Evolutionary conservation across 2,329 filamentous ascomycete species (phyloP).

Genomic region (Penicillium expansum): DNA sequence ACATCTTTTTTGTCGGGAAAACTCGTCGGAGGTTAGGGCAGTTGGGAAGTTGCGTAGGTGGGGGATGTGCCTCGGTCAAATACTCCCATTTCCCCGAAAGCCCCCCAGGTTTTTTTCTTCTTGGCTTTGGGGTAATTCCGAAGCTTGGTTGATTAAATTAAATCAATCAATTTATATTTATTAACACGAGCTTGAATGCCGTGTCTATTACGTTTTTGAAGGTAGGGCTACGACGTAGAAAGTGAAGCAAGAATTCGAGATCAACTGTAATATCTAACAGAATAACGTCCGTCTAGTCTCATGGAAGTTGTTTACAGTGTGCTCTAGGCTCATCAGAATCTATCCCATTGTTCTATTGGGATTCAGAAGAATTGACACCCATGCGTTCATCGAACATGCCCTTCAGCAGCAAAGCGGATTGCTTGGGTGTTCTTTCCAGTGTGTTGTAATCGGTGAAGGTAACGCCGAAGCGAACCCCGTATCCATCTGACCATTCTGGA

Average conservation of each 20-base stretch:
- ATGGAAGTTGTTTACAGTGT: not conserved
- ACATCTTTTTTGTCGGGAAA: too few relatives aligned
- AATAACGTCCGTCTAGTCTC: not conserved
- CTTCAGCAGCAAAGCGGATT: constrained; percentile 24
- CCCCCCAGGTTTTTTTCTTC: not conserved
- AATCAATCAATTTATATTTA: not conserved
- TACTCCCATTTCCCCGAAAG: too few relatives aligned
- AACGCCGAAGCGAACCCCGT: constrained; percentile 28
- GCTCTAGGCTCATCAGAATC: not conserved
- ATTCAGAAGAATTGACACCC: not conserved
- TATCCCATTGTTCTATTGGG: not conserved
- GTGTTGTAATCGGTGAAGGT: constrained; percentile 29
- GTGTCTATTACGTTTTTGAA: not conserved
- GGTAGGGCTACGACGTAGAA: not conserved
- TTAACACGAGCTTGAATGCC: not conserved
- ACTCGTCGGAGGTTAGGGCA: too few relatives aligned
- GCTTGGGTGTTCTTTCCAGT: constrained; percentile 27
- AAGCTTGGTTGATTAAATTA: not conserved
- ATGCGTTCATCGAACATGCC: constrained; percentile 14
- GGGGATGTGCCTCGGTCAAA: too few relatives aligned
- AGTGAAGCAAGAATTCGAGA: not conserved
- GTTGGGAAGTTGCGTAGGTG: too few relatives aligned
- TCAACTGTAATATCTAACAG: not conserved
- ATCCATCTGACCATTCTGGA: constrained; percentile 30
- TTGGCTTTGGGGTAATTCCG: not conserved